These are phyloP conservation scores for Colletotrichum sp. DNA, from an alignment of 2,329 filamentous ascomycete genomes.

Conservation along the genomic window DNA sequence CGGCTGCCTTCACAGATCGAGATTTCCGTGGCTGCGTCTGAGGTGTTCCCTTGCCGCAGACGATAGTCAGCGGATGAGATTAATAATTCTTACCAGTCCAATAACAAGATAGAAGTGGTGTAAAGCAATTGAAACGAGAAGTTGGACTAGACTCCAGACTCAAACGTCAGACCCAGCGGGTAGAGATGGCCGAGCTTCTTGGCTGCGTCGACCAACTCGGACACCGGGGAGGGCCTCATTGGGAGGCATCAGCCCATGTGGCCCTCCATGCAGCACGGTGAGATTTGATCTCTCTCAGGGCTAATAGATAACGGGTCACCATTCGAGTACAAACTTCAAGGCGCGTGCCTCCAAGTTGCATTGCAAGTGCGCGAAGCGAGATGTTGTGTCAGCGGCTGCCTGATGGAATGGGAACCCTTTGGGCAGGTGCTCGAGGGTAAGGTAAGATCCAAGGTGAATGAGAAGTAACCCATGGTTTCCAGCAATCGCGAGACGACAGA, in stretches of 20 bases:
- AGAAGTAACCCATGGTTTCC: not conserved
- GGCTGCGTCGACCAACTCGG: not conserved
- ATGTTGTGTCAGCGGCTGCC: slow-evolving; percentile 18
- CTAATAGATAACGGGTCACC: not conserved
- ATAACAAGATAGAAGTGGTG: not conserved
- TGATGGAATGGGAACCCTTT: not conserved
- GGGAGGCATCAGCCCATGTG: not conserved
- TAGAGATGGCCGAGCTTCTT: not conserved
- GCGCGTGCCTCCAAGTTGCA: not conserved
- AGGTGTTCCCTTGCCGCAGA: not conserved
- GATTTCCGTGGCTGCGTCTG: not conserved
- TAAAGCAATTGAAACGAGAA: not conserved
- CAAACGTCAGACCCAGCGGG: not conserved
- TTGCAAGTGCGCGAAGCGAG: not conserved
- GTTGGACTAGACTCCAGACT: not conserved
- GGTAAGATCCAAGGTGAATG: not conserved
- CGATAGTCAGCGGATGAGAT: not conserved
- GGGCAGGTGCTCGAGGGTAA: slow-evolving; percentile 1
- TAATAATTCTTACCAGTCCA: not conserved
- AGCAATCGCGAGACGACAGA: not conserved
- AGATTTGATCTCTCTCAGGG: not conserved
- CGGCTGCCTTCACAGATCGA: not conserved
- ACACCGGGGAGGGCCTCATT: not conserved
- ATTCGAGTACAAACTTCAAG: not conserved
- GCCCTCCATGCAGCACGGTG: not conserved